Base-by-base conservation (phyloP, 805 yeast genomes). In the Scheffersomyces amazonensis region DNA sequence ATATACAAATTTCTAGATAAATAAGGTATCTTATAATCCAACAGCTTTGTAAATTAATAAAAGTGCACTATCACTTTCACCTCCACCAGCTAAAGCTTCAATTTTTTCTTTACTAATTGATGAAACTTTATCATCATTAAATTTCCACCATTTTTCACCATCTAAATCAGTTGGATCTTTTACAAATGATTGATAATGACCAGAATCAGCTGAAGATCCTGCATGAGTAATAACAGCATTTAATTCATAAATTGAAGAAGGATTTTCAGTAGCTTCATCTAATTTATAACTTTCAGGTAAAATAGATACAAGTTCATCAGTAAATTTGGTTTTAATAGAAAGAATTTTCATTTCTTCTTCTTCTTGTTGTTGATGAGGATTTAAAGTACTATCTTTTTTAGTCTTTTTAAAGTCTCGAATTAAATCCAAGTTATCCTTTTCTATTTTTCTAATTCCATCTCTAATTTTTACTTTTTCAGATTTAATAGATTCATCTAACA, bases 131-230 rank as follows among this genome's bases (percentile, higher is more conserved):
- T 90, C 96, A 62, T 93, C 99, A 59, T 93, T 89, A 66, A 87
- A 93, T 62, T 82, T 83, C 83, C 87, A 91, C 99, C 99, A 93
- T 46, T 71, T 75, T 34, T 84, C 81, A 22, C 86, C 90, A 16
- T 66, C 73, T 36, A 70, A 54, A 53, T 83, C 88, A 15, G 62
- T 64, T 23, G 72, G 78, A 60, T 90, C 93, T 52, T 77, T 81
- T 12, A 85, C 82, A 65, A 87, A 93, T 20, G 91, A 81, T 65
- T 90, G 97, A 63, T 93, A 93, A 64, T 93, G 99, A 13, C 99
- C 99, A 20, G 96, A 84, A 60, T 93, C 98, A 0, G 98, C 96
- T 31, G 90, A 81, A 6, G 96, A 81, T 35, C 99, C 99, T 55
- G 83, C 85, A 65, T 93, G 99, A 1, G 98, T 88, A 42, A 93